Base-by-base conservation (phyloP, 2,329 filamentous ascomycete species). In the Pseudomassariella vexata region DNA sequence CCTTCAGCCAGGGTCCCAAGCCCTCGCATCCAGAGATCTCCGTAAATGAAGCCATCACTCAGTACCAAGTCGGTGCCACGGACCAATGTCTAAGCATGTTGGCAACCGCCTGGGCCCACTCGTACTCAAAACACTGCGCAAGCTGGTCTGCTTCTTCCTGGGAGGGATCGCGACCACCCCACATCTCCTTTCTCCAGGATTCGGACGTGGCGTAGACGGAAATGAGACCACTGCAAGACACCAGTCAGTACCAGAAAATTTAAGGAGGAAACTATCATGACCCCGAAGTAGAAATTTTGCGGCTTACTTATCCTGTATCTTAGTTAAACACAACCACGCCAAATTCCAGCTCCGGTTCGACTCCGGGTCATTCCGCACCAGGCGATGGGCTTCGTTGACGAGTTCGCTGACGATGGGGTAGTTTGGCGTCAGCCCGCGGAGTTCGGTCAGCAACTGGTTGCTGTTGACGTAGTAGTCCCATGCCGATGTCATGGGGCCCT, bases 341-440 rank as follows among this genome's bases (percentile, higher is more conserved):
- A 82, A 65, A 50, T 87, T 88, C 82, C 83, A 87, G 50, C 80
- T 85, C 16, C 77, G 69, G 45, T 77, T 78, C 41, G 77, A 82
- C 12, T 68, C 61, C 0, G 79, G 79, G 40, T 86, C 82, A 18
- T 60, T 63, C 34, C 70, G 65, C 3, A 87, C 82, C 15, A 78
- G 64, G 34, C 62, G 57, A 46, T 81, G 79, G 0, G 82, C 82
- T 47, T 84, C 79, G 30, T 73, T 67, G 2, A 86, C 52, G 20
- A 81, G 68, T 29, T 79, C 75, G 9, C 71, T 74, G 42, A 73
- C 75, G 52, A 86, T 78, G 1, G 82, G 79, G 46, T 82, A 86
- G 45, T 72, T 74, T 11, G 65, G 66, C 2, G 81, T 85, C 16
- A 86, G 58, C 16, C 75, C 74, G 14, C 80, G 67, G n/a, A 87